These are phyloP conservation scores for Clonostachys sp. DNA, from an alignment of 2,329 filamentous ascomycete genomes.

Conservation along the genomic window DNA sequence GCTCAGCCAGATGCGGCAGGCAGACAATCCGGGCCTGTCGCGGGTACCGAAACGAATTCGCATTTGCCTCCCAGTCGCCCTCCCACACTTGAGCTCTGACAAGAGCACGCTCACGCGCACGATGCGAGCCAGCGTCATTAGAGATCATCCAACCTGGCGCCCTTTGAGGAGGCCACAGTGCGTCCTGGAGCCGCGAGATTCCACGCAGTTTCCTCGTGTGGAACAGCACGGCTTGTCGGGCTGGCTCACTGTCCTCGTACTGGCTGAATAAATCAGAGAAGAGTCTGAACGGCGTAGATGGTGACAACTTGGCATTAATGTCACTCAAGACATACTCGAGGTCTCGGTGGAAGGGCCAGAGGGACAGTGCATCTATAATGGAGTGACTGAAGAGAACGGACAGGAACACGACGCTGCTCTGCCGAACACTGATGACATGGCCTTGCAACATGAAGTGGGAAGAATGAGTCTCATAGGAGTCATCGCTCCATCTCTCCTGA, in stretches of 20 bases:
- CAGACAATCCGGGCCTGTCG: conserved; percentile 19
- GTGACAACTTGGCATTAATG: conserved; percentile 6
- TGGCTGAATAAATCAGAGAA: conserved; percentile 23
- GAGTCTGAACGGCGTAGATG: conserved; percentile 17
- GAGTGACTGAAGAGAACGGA: conserved; percentile 25
- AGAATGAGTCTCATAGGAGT: conserved; percentile 6
- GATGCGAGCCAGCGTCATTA: conserved; percentile 13
- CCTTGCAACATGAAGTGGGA: conserved; percentile 22
- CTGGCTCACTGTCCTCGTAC: conserved; percentile 18
- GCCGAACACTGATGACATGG: conserved; percentile 12
- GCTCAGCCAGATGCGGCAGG: conserved; percentile 12
- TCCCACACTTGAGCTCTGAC: conserved; percentile 18
- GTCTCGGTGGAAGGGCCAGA: conserved; percentile 23
- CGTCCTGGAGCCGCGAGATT: conserved; percentile 20
- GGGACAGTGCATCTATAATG: conserved; percentile 23
- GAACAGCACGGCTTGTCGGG: conserved; percentile 16
- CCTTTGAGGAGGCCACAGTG: conserved; percentile 23
- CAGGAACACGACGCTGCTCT: conserved; percentile 11
- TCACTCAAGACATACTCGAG: conserved; percentile 20
- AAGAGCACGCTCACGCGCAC: conserved; percentile 9
- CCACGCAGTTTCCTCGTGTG: conserved; percentile 23
- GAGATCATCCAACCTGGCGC: conserved; percentile 26
- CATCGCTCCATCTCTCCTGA: conserved; percentile 9
- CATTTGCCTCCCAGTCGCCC: conserved; percentile 15
- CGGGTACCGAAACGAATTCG: conserved; percentile 18